Conservation (phyloP, 805 yeast species). For the Lipomyces spencermartinsiae region DNA sequence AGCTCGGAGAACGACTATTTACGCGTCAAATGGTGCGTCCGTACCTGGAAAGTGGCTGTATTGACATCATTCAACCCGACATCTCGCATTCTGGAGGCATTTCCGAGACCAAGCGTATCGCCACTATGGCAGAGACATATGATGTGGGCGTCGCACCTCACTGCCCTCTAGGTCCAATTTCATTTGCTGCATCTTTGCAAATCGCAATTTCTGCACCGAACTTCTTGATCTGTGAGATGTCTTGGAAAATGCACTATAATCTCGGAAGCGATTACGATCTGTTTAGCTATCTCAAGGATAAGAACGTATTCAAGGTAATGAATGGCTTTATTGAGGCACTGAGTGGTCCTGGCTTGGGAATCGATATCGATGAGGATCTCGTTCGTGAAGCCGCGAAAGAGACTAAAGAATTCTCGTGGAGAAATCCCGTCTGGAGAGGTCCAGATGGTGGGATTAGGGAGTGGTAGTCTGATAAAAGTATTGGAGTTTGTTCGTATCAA, state of each 20-base stretch:
- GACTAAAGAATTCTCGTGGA: conserved; percentile 38
- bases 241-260: conserved; percentile 42
- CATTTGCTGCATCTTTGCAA: conserved; percentile 43
- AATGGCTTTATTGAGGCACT: conserved; percentile 39
- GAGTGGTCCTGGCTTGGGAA: conserved; percentile 41
- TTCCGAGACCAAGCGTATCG: conserved; percentile 42
- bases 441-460: conserved; percentile 44
- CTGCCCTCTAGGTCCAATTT: conserved; percentile 43
- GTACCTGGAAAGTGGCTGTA: conserved; percentile 41
- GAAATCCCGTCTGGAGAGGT: conserved; percentile 44
- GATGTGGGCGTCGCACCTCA: conserved; percentile 44
- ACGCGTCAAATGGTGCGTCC: conserved; percentile 41
- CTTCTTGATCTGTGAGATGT: conserved; percentile 42
- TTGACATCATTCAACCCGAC: conserved; percentile 43
- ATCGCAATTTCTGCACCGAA: conserved; percentile 38
- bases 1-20: conserved; percentile 41
- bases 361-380: conserved; percentile 41
- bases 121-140: conserved; percentile 43
- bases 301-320: conserved; percentile 38
- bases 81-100: conserved; percentile 44
- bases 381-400: conserved; percentile 40
- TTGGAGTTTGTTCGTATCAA: too few relatives aligned
- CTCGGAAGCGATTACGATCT: conserved; percentile 39
- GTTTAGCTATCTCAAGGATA: conserved; percentile 38
- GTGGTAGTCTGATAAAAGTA: conserved; percentile 34